Conservation (phyloP, 2,329 filamentous ascomycete genomes). For the Didymella glomerata region DNA sequence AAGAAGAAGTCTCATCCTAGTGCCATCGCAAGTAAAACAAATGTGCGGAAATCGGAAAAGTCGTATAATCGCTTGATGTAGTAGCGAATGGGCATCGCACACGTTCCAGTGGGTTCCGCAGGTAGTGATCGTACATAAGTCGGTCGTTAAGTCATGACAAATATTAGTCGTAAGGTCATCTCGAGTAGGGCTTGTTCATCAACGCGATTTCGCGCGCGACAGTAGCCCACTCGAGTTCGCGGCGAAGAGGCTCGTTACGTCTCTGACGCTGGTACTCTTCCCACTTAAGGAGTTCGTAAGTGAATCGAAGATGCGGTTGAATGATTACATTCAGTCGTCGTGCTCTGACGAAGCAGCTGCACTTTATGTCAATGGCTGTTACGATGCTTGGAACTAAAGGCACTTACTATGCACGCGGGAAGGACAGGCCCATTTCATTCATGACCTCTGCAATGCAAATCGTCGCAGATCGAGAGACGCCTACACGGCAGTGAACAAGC, state of each 20-base stretch:
- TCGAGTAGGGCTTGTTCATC: slow-evolving; percentile 93
- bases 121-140: slow-evolving; percentile 34
- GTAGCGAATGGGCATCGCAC: slow-evolving; percentile 13
- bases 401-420: slow-evolving; percentile 84
- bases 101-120: slow-evolving; percentile 18
- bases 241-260: slow-evolving; percentile 63
- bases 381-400: neutral
- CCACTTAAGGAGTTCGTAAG: slow-evolving; percentile 93
- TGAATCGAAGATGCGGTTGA: slow-evolving; percentile 93
- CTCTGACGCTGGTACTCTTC: slow-evolving; percentile 77
- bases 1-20: slow-evolving; percentile 18
- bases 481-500: slow-evolving; percentile 94
- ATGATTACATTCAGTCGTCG: slow-evolving; percentile 96
- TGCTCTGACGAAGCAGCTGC: slow-evolving; percentile 86
- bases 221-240: slow-evolving; percentile 91
- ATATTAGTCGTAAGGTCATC: slow-evolving; percentile 55
- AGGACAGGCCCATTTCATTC: slow-evolving; percentile 79
- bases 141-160: slow-evolving; percentile 35
- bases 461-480: slow-evolving; percentile 92
- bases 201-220: slow-evolving; percentile 89
- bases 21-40: slow-evolving; percentile 3
- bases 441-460: slow-evolving; percentile 99
- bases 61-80: slow-evolving; percentile 16
- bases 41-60: slow-evolving; percentile 10
- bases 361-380: slow-evolving; percentile 19